phyloP scores from a whole-genome alignment of 1,139 yeast species.

The Arxiozyma slooffiae region DNA sequence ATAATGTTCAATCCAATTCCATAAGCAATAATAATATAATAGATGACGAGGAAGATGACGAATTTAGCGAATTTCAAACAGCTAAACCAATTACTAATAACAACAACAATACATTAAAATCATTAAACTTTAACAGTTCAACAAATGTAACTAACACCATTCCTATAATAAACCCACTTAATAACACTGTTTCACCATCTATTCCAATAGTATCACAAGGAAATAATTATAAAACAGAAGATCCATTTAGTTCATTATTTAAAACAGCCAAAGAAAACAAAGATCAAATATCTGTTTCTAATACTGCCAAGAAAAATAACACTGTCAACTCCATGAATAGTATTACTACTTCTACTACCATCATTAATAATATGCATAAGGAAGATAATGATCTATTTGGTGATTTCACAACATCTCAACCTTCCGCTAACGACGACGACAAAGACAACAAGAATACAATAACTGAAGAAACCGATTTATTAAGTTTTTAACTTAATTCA shows the following conservation, averaged over 20 bases:
- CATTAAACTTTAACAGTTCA: slow-evolving; percentile 8
- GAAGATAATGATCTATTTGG: slow-evolving; percentile 28
- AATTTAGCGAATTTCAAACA: slow-evolving; percentile 88
- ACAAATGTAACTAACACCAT: slow-evolving; percentile 10
- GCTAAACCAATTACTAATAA: slow-evolving; percentile 39
- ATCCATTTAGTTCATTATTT: slow-evolving; percentile 79
- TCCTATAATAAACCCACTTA: background rate
- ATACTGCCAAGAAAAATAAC: background rate
- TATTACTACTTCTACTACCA: slow-evolving; percentile 4
- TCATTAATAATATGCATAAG: slow-evolving; percentile 8
- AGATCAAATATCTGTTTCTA: slow-evolving; percentile 3
- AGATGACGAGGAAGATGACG: slow-evolving; percentile 69
- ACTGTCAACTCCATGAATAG: slow-evolving; percentile 5
- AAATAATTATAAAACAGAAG: slow-evolving; percentile 37
- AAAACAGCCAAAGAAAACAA: slow-evolving; percentile 49
- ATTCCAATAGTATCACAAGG: slow-evolving; percentile 20
- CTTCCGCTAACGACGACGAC: slow-evolving; percentile 3
- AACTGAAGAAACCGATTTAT: slow-evolving; percentile 35
- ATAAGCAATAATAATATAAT: background rate
- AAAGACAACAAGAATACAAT: slow-evolving; percentile 12
- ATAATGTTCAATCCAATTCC: background rate
- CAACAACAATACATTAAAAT: slow-evolving; percentile 6
- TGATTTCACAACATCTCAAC: slow-evolving; percentile 22
- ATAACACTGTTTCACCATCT: slow-evolving; percentile 24
- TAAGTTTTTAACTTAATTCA: slow-evolving; percentile 32